A percentile compares a stretch with the other conserved stretches of the same genome.
phyloP scores from a whole-genome alignment of 805 yeast genomes.

The Candida morakotiae region DNA sequence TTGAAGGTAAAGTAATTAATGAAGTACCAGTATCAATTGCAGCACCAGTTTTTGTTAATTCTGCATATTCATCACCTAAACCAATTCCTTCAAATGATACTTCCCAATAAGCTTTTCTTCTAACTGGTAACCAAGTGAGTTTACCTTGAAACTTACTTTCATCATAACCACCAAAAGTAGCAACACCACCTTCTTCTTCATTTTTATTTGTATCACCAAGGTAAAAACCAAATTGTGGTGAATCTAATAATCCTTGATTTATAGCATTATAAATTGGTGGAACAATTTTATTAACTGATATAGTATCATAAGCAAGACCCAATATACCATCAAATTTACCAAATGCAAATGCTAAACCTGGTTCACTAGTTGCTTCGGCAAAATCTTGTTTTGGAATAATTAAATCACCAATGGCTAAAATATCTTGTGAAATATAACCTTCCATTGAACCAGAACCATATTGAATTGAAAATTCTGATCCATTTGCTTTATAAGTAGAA shows the following conservation, averaged over 20 bases:
- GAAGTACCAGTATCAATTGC: slow-evolving; percentile 99
- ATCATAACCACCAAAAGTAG: slow-evolving; percentile 94
- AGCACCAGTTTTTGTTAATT: slow-evolving; percentile 81
- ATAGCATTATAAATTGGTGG: slow-evolving; percentile 95
- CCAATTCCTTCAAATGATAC: slow-evolving; percentile 88
- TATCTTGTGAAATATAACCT: slow-evolving; percentile 89
- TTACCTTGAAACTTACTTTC: slow-evolving; percentile 72
- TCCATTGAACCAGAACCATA: slow-evolving; percentile 93
- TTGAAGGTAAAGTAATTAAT: slow-evolving; percentile 89
- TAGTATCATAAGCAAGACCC: slow-evolving; percentile 91
- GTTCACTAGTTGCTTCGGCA: slow-evolving; percentile 96
- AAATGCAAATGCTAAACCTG: slow-evolving; percentile 96
- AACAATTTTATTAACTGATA: slow-evolving; percentile 82
- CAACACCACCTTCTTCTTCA: slow-evolving; percentile 78
- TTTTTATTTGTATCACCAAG: slow-evolving; percentile 73
- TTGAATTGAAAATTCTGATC: slow-evolving; percentile 76
- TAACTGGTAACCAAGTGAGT: slow-evolving; percentile 92
- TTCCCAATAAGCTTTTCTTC: slow-evolving; percentile 99
- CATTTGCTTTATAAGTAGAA: slow-evolving; percentile 82
- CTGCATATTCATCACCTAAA: slow-evolving; percentile 88
- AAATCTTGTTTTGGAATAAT: slow-evolving; percentile 84
- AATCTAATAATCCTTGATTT: slow-evolving; percentile 73
- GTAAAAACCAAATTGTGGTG: slow-evolving; percentile 83
- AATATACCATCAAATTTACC: slow-evolving; percentile 98
- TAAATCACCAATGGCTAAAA: slow-evolving; percentile 77